phyloP scores from a whole-genome alignment of 192 early-diverging fungal species.

The Linnemannia zychae region DNA sequence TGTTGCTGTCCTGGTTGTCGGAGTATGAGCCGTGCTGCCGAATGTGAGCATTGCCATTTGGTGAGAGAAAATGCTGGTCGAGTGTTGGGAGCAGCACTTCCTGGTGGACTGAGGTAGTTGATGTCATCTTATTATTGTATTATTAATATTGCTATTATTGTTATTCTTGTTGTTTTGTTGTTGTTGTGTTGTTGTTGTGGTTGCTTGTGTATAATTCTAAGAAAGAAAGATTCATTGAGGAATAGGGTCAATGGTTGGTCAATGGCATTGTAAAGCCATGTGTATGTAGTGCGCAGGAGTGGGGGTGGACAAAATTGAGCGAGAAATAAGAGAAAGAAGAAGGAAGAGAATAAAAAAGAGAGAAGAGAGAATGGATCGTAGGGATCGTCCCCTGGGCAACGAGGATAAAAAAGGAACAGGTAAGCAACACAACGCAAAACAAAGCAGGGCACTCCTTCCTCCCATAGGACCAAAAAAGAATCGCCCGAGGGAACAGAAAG shows the following conservation, averaged over 20 bases:
- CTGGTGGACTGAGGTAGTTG: neutral
- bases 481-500: neutral
- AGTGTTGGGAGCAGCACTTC: neutral
- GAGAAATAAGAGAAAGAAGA: neutral
- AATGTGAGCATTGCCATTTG: neutral
- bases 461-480: neutral
- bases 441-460: neutral
- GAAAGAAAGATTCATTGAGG: neutral
- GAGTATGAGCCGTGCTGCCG: slow-evolving; percentile 1
- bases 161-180: neutral
- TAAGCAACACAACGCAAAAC: too few species aligned
- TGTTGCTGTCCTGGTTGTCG: neutral
- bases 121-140: neutral
- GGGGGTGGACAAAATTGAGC: neutral
- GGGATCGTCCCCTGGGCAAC: neutral
- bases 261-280: neutral
- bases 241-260: neutral
- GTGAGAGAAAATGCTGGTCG: neutral
- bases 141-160: neutral
- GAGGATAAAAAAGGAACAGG: neutral
- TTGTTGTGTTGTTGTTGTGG: neutral
- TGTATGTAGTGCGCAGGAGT: neutral
- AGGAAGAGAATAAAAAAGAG: neutral
- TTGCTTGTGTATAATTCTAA: neutral
- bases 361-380: too few species aligned